Percentiles rank a stretch among this genome's conserved stretches.
phyloP scores from a whole-genome alignment of 768 basidiomycete genomes.

The Serpula lacrymans region DNA sequence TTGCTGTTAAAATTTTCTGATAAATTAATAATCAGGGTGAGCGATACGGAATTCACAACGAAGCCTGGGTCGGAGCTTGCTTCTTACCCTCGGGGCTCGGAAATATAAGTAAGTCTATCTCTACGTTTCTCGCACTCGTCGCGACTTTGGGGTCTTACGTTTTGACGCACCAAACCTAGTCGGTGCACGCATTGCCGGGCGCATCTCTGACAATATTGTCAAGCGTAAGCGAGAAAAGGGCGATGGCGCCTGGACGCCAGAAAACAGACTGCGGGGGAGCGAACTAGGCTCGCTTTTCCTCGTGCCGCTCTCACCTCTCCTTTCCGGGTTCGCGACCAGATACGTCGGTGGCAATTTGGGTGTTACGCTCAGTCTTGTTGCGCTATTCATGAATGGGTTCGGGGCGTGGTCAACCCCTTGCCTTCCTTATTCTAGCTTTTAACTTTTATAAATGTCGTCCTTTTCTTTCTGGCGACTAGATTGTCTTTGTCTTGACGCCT shows the following conservation, averaged over 20 bases:
- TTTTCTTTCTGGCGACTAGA: constrained; percentile 24
- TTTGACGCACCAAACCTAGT: constrained; percentile 30
- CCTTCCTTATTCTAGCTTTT: not conserved
- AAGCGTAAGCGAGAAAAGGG: constrained; percentile 42
- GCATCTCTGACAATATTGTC: constrained; percentile 50
- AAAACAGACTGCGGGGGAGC: constrained; percentile 54
- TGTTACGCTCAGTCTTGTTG: constrained; percentile 43
- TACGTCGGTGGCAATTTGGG: constrained; percentile 46
- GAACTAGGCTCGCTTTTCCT: constrained; percentile 40
- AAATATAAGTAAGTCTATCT: constrained; percentile 25
- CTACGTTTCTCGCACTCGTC: not conserved
- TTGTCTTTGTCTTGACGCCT: constrained; percentile 51
- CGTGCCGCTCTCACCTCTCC: constrained; percentile 46
- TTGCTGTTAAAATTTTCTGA: not conserved
- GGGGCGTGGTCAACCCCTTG: constrained; percentile 40
- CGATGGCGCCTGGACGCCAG: constrained; percentile 55
- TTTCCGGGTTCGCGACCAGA: constrained; percentile 42
- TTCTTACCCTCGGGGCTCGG: constrained; percentile 35
- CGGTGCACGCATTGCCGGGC: constrained; percentile 55
- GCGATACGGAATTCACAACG: constrained; percentile 33
- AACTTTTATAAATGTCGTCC: not conserved
- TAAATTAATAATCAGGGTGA: constrained; percentile 21
- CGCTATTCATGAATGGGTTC: constrained; percentile 56
- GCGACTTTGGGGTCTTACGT: not conserved
- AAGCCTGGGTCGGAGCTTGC: constrained; percentile 32